These are phyloP conservation scores for Crucihimalaya himalaica DNA, from an alignment of 345 rosid genomes.

Conservation along the genomic window DNA sequence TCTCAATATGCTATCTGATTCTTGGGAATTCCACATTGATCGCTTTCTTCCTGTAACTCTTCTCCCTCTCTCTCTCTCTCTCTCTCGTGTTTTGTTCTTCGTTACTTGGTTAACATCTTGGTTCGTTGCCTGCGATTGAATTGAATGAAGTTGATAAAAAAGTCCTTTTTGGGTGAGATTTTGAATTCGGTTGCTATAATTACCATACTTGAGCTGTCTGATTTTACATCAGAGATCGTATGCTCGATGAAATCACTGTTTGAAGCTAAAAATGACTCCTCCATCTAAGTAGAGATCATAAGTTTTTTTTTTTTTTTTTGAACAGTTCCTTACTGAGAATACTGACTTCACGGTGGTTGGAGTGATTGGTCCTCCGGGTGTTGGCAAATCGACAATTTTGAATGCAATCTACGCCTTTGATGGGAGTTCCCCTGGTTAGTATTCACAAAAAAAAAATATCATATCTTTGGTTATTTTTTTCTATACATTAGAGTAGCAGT, in stretches of 20 bases:
- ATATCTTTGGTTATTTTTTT: background rate
- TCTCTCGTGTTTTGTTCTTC: too few relatives aligned
- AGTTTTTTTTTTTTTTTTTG: too few relatives aligned
- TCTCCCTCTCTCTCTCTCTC: background rate
- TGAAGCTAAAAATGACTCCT: background rate
- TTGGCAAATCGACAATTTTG: slow-evolving; percentile 79
- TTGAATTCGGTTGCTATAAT: background rate
- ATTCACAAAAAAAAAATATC: background rate
- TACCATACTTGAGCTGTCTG: background rate
- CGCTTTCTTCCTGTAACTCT: slow-evolving; percentile 77
- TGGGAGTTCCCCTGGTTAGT: slow-evolving; percentile 65
- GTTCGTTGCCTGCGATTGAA: too few relatives aligned
- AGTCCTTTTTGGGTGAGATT: background rate
- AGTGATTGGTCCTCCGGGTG: slow-evolving; percentile 77
- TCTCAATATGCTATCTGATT: slow-evolving; percentile 79
- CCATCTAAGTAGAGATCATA: background rate
- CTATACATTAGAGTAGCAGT: background rate
- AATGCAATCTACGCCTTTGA: slow-evolving; percentile 81
- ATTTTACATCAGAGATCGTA: background rate
- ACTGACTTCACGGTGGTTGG: slow-evolving; percentile 84
- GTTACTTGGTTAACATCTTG: background rate
- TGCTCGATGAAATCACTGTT: background rate
- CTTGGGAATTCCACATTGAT: slow-evolving; percentile 86
- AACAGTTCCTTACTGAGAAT: slow-evolving; percentile 83
- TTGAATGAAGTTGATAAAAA: too few relatives aligned